Evolutionary conservation across 169 alveolate genomes (phyloP).

Genomic region (Neospora caninum): DNA sequence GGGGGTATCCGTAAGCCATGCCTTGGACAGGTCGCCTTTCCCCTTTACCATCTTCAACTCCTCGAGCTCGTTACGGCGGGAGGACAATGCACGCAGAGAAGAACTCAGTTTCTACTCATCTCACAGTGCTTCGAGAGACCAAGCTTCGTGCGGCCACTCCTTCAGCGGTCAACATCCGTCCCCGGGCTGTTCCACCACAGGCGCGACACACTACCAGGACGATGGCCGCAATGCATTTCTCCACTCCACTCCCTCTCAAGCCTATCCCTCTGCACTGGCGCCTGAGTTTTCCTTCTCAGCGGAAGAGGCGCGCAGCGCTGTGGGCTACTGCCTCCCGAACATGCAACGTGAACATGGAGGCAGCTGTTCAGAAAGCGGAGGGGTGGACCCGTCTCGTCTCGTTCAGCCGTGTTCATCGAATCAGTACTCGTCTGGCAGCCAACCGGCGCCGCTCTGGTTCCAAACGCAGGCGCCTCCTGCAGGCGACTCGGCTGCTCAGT

Average conservation of each 20-base stretch:
- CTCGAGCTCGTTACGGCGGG: background rate
- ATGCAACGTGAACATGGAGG: background rate
- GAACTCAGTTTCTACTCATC: background rate
- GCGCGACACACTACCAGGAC: background rate
- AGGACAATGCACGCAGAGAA: background rate
- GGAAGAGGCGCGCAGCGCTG: background rate
- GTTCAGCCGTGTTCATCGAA: background rate
- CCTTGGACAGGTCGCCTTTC: background rate
- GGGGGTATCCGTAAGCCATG: background rate
- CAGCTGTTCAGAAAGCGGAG: background rate
- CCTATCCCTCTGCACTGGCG: background rate
- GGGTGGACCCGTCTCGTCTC: background rate
- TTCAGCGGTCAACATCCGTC: background rate
- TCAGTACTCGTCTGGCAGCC: background rate
- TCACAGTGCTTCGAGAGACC: too few species aligned
- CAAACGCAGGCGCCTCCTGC: background rate
- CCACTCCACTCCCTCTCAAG: background rate
- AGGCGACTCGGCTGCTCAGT: background rate
- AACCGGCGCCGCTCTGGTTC: background rate
- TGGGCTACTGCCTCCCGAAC: background rate
- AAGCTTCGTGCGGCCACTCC: too few species aligned
- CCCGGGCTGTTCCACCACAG: background rate
- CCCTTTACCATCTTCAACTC: background rate
- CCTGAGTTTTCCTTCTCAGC: background rate
- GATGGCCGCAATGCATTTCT: background rate